A percentile compares a stretch with the other conserved stretches of the same genome.
These are phyloP conservation scores for Zanthoxylum bungeanum DNA, from an alignment of 345 rosid species.

Conservation along the genomic window DNA sequence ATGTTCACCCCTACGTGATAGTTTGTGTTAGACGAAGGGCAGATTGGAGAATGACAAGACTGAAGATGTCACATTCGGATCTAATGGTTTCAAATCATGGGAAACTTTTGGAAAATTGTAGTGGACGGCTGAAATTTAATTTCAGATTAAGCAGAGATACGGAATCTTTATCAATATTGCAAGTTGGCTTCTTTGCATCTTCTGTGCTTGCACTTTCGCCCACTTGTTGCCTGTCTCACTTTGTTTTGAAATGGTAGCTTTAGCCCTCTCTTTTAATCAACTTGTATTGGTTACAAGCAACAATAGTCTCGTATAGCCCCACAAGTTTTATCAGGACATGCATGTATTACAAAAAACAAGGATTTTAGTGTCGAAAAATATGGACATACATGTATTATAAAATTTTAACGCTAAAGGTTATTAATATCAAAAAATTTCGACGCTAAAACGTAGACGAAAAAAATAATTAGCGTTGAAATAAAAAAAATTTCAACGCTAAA, in stretches of 20 bases:
- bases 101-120: neutral
- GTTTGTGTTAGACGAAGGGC: neutral
- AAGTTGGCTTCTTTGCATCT: neutral
- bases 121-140: slow-evolving; percentile 1
- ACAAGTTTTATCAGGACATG: neutral
- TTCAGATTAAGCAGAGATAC: neutral
- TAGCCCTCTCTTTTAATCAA: neutral
- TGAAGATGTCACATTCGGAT: neutral
- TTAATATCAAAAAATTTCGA: too few relatives aligned
- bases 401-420: too few relatives aligned
- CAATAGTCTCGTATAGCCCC: neutral
- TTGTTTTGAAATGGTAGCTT: neutral
- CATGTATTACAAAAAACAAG: neutral
- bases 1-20: neutral
- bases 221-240: neutral
- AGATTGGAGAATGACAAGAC: neutral
- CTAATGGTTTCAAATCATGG: neutral
- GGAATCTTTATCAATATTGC: neutral
- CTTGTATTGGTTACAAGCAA: neutral
- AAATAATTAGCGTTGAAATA: too few relatives aligned
- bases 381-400: too few relatives aligned
- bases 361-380: neutral
- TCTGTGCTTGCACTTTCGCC: neutral
- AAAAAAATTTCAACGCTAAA: too few relatives aligned
- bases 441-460: too few relatives aligned